These are phyloP conservation scores for Micractinium sp. DNA, from an alignment of 139 green algal genomes.

Conservation along the genomic window DNA sequence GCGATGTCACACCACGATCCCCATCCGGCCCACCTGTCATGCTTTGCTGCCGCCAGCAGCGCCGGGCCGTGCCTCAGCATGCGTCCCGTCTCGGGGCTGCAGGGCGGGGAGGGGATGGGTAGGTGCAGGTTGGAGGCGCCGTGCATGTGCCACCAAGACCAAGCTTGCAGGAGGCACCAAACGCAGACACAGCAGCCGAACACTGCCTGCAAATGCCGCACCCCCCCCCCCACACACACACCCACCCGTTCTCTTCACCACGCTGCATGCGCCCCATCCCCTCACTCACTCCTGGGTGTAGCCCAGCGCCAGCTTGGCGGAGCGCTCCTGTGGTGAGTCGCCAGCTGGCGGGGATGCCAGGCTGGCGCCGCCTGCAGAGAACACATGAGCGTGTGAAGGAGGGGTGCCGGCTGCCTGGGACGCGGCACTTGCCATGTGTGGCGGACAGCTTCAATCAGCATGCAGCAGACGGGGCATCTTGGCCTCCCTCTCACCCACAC, in stretches of 20 bases:
- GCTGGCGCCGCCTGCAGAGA: too few species aligned
- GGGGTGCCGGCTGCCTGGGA: too few species aligned
- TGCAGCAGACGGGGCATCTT: too few species aligned
- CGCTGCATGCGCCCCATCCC: background rate
- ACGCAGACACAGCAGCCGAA: too few species aligned
- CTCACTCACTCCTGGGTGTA: slow-evolving; percentile 15
- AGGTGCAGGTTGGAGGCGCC: too few species aligned
- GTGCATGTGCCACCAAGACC: too few species aligned
- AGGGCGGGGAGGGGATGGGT: background rate
- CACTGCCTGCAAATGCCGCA: too few species aligned
- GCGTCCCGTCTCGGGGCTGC: slow-evolving; percentile 29
- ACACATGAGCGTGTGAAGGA: too few species aligned
- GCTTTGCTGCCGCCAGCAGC: slow-evolving; percentile 2
- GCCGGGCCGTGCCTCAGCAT: slow-evolving; percentile 26
- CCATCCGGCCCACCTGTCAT: background rate
- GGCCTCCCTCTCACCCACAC: background rate
- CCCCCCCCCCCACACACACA: too few species aligned
- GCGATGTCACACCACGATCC: background rate
- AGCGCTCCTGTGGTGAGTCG: background rate
- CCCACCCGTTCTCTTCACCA: background rate
- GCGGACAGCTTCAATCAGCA: too few species aligned
- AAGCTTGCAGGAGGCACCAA: too few species aligned
- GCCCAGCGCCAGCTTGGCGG: background rate
- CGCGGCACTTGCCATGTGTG: too few species aligned
- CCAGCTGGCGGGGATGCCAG: background rate